Percentiles rank a stretch among this genome's conserved stretches.
Conservation (phyloP, 257 asterid genomes). For the Leptodermis oblonga region DNA sequence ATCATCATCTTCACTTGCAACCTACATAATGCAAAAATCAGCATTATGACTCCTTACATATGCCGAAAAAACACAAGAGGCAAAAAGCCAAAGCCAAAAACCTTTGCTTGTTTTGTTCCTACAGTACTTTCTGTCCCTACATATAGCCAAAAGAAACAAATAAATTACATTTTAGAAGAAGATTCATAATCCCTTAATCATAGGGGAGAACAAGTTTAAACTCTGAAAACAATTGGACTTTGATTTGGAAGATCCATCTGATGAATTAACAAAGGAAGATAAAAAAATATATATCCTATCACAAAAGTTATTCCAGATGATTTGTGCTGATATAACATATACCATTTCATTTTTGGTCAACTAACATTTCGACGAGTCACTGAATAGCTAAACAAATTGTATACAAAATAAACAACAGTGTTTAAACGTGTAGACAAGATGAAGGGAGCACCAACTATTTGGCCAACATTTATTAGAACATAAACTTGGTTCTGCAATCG, state of each 20-base stretch:
- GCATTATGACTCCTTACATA: background rate
- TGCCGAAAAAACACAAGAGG: background rate
- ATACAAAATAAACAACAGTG: background rate
- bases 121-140: constrained; percentile 15
- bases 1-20: constrained; percentile 53
- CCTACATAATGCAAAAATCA: constrained; percentile 30
- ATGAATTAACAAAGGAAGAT: background rate
- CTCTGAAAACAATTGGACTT: background rate
- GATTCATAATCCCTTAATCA: background rate
- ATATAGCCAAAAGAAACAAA: constrained; percentile 6
- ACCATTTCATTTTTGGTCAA: background rate
- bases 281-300: background rate
- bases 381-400: too few species aligned
- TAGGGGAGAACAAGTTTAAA: background rate
- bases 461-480: background rate
- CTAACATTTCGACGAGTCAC: background rate
- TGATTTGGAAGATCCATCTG: constrained; percentile 2
- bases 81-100: constrained; percentile 13
- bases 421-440: background rate
- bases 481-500: background rate
- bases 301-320: background rate
- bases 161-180: background rate
- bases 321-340: background rate
- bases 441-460: background rate
- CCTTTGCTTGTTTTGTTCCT: constrained; percentile 18